phyloP scores from a whole-genome alignment of 2,329 filamentous ascomycete genomes.

The Eutypa lata region DNA sequence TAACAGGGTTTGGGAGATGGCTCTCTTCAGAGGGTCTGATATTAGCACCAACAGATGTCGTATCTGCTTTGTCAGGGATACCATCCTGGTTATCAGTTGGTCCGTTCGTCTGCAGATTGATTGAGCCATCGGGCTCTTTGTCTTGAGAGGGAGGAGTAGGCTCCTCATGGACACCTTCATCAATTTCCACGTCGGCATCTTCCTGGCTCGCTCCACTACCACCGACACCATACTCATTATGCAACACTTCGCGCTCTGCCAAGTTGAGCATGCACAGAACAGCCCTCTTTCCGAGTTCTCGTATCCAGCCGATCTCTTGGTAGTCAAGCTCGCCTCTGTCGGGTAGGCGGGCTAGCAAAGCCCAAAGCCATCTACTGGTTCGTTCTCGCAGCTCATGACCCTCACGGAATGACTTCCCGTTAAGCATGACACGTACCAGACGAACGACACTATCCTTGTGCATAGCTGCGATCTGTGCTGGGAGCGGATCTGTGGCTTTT shows the following conservation, averaged over 20 bases:
- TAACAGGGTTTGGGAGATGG: background rate
- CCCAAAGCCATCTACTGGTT: constrained; percentile 83
- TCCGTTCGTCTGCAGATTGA: constrained; percentile 30
- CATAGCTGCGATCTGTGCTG: constrained; percentile 61
- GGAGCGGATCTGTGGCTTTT: constrained; percentile 51
- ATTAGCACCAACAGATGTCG: background rate
- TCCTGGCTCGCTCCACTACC: constrained; percentile 30
- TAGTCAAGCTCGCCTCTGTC: constrained; percentile 73
- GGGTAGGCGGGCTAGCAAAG: constrained; percentile 70
- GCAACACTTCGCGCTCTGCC: constrained; percentile 48
- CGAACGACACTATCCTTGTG: constrained; percentile 63
- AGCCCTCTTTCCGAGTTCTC: constrained; percentile 77
- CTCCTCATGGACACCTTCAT: constrained; percentile 45
- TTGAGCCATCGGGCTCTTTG: constrained; percentile 25
- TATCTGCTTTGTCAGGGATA: background rate
- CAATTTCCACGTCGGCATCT: constrained; percentile 36
- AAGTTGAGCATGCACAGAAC: constrained; percentile 56
- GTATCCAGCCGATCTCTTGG: constrained; percentile 69
- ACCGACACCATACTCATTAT: constrained; percentile 38
- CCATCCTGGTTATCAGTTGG: constrained; percentile 26
- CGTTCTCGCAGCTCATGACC: constrained; percentile 59
- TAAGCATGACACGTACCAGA: constrained; percentile 64
- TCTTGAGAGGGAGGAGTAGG: constrained; percentile 25
- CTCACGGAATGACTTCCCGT: constrained; percentile 60
- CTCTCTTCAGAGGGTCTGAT: background rate